These are phyloP conservation scores for Zygnema circumcarinatum DNA, from an alignment of 139 green algal genomes.

Conservation along the genomic window DNA sequence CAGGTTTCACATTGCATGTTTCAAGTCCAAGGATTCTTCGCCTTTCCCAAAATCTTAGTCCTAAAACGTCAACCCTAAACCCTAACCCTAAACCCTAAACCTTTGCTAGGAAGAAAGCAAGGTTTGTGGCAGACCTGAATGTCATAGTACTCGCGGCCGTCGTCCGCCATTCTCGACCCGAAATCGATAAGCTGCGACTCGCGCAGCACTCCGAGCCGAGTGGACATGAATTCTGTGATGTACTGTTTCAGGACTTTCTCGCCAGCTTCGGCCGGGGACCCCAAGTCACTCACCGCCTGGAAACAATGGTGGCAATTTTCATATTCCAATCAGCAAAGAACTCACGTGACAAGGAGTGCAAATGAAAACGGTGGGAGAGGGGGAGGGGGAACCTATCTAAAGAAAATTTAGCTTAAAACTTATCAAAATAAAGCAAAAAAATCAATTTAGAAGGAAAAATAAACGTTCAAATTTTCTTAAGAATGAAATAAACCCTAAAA, in stretches of 20 bases:
- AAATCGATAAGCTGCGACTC: constrained; percentile 63
- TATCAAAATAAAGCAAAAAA: not conserved
- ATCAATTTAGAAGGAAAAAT: not conserved
- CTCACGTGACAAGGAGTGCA: not conserved
- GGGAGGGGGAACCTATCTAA: too few species aligned
- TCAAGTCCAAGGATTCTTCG: too few species aligned
- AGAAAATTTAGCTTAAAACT: too few species aligned
- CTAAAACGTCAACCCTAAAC: too few species aligned
- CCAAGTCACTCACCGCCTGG: constrained; percentile 76
- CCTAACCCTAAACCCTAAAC: too few species aligned
- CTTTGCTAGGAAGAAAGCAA: too few species aligned
- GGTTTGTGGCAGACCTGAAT: constrained; percentile 51
- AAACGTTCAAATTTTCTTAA: not conserved
- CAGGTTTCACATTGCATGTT: too few species aligned
- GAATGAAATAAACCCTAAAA: not conserved
- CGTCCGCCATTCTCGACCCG: constrained; percentile 25
- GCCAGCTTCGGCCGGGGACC: constrained; percentile 79
- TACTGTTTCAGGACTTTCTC: constrained; percentile 75
- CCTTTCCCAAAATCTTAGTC: too few species aligned
- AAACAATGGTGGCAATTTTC: not conserved
- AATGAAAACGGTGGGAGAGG: not conserved
- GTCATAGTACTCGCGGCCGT: constrained; percentile 55
- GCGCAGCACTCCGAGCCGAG: constrained; percentile 81
- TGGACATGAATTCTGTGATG: constrained; percentile 95
- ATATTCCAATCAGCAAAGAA: too few species aligned